Conservation (phyloP, 441 rosid species). For the Biscutella auriculata region DNA sequence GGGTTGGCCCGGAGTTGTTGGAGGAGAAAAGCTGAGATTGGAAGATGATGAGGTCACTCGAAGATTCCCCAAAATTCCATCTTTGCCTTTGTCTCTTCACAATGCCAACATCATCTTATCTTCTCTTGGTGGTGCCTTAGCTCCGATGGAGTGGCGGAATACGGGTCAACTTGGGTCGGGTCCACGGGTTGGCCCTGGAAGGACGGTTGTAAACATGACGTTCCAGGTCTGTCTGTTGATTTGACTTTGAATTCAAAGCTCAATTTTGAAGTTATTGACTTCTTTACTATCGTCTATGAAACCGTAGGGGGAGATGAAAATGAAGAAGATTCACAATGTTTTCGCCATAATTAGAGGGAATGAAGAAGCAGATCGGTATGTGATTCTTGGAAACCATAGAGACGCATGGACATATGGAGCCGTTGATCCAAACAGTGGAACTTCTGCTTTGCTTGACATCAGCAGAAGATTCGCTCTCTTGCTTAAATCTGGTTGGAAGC, state of each 20-base stretch:
- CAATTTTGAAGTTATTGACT: neutral
- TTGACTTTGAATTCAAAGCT: constrained; percentile 14
- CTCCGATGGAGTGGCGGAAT: constrained; percentile 47
- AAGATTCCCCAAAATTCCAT: constrained; percentile 67
- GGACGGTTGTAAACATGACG: constrained; percentile 51
- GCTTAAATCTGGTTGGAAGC: constrained; percentile 67
- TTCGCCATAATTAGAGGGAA: constrained; percentile 55
- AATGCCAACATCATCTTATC: constrained; percentile 57
- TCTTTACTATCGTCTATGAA: no score
- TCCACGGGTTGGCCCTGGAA: constrained; percentile 64
- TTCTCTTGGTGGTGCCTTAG: constrained; percentile 47
- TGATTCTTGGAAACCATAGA: constrained; percentile 80
- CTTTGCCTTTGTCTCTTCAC: constrained; percentile 65
- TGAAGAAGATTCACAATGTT: constrained; percentile 47
- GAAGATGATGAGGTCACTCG: constrained; percentile 41
- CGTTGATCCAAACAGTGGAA: constrained; percentile 93
- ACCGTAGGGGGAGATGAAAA: constrained; percentile 60
- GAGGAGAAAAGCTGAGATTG: constrained; percentile 52
- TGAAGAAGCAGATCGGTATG: constrained; percentile 74
- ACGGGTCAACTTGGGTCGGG: constrained; percentile 25
- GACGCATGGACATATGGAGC: constrained; percentile 99
- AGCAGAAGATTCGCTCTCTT: constrained; percentile 54
- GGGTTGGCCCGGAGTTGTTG: constrained; percentile 74
- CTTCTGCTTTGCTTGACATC: constrained; percentile 85
- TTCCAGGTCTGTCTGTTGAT: constrained; percentile 40